Evolutionary conservation across 208 protist species (phyloP).

Genomic region (Trypanosoma platydactyli): DNA sequence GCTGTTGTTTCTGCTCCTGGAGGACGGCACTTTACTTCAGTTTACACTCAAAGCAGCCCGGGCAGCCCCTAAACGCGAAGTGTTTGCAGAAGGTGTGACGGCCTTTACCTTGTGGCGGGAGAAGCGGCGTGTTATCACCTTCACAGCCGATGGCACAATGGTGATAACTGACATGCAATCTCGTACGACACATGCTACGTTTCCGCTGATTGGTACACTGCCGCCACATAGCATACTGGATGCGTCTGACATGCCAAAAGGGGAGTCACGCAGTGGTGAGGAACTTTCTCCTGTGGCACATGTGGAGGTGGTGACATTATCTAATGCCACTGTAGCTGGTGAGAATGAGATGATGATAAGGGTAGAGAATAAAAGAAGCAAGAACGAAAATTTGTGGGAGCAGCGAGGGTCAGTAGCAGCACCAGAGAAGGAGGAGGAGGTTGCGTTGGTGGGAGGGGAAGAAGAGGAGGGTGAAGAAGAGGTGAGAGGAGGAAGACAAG

Average conservation of each 20-base stretch:
- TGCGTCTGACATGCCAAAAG: conserved; percentile 20
- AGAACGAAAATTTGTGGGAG: no score
- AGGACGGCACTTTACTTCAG: conserved; percentile 24
- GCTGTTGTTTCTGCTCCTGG: conserved; percentile 28
- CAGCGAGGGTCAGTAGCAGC: no score
- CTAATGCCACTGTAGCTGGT: not conserved
- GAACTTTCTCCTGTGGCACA: conserved; percentile 58
- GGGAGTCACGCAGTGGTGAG: conserved; percentile 23
- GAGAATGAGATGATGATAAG: no score
- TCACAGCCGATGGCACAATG: conserved; percentile 31
- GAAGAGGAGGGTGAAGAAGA: no score
- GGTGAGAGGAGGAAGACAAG: no score
- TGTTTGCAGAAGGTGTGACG: conserved; percentile 37
- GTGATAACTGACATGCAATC: conserved; percentile 36
- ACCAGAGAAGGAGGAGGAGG: no score
- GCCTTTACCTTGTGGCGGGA: conserved; percentile 43
- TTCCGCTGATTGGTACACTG: conserved; percentile 55
- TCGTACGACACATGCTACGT: conserved; percentile 15
- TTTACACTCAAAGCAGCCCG: conserved; percentile 11
- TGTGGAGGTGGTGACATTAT: conserved; percentile 35
- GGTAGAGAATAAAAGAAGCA: no score
- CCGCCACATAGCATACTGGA: conserved; percentile 48
- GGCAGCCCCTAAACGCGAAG: conserved; percentile 9
- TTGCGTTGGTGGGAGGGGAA: no score
- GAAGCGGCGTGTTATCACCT: conserved; percentile 30